phyloP scores from a whole-genome alignment of 805 yeast genomes.

The Starmerella bombi region DNA sequence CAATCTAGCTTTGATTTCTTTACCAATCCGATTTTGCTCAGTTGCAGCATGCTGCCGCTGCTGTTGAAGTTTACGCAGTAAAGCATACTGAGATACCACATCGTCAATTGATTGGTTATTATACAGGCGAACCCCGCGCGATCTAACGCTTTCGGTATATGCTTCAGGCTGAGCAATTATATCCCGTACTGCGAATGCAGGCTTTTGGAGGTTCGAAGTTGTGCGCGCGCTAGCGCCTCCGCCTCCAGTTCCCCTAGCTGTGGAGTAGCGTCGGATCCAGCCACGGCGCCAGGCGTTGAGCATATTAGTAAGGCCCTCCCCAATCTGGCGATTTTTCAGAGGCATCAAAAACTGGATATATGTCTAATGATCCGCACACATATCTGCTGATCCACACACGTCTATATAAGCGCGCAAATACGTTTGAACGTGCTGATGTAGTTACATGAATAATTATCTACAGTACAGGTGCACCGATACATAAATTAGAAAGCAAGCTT shows the following conservation, averaged over 20 bases:
- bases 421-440: too few relatives aligned
- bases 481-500: constrained; percentile 69
- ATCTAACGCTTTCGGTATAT: constrained; percentile 20
- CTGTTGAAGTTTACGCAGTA: constrained; percentile 14
- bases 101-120: constrained; percentile 16
- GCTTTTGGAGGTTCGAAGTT: constrained; percentile 16
- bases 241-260: too few relatives aligned
- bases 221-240: too few relatives aligned
- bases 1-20: constrained; percentile 8
- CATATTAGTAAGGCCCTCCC: too few relatives aligned
- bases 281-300: too few relatives aligned
- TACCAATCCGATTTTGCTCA: constrained; percentile 15
- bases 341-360: too few relatives aligned
- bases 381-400: too few relatives aligned
- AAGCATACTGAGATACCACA: constrained; percentile 19
- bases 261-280: too few relatives aligned
- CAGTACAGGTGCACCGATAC: constrained; percentile 3
- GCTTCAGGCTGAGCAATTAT: constrained; percentile 14
- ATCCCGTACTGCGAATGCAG: constrained; percentile 18
- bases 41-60: constrained; percentile 17
- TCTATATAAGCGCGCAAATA: too few relatives aligned
- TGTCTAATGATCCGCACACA: too few relatives aligned
- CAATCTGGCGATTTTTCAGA: too few relatives aligned
- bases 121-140: constrained; percentile 19
- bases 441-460: constrained; percentile 1